phyloP scores from a whole-genome alignment of 2,329 filamentous ascomycete species.

The Penicillium thymicola region DNA sequence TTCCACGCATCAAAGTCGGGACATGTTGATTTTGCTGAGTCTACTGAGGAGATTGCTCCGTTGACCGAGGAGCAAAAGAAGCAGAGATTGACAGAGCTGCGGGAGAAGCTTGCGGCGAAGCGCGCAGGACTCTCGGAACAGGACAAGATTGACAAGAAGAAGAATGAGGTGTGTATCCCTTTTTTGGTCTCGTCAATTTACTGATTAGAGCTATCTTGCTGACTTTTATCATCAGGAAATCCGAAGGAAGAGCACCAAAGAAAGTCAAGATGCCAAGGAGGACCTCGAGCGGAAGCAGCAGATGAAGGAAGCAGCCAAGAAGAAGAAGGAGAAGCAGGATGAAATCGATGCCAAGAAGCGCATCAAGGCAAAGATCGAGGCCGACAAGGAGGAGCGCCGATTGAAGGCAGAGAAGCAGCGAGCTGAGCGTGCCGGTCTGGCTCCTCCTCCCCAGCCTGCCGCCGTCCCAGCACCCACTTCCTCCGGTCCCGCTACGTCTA shows the following conservation, averaged over 20 bases:
- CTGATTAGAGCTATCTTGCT: neutral
- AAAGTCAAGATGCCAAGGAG: constrained; percentile 85
- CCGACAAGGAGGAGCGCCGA: constrained; percentile 85
- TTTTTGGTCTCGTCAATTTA: neutral
- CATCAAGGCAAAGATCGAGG: constrained; percentile 90
- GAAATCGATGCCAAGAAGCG: constrained; percentile 83
- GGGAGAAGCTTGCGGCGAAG: constrained; percentile 69
- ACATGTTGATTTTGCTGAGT: constrained; percentile 89
- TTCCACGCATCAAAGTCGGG: constrained; percentile 91
- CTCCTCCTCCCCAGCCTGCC: constrained; percentile 49
- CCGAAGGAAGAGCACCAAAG: constrained; percentile 82
- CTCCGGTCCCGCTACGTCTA: constrained; percentile 51
- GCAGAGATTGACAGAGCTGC: constrained; percentile 71
- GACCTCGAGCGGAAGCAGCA: constrained; percentile 83
- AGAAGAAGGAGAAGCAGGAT: constrained; percentile 81
- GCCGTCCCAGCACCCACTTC: constrained; percentile 43
- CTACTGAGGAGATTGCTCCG: constrained; percentile 84
- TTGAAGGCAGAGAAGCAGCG: constrained; percentile 82
- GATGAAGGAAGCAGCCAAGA: constrained; percentile 83
- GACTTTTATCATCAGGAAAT: constrained; percentile 50
- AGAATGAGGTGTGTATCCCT: constrained; percentile 66
- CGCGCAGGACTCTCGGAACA: constrained; percentile 62
- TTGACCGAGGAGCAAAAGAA: constrained; percentile 90
- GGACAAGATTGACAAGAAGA: constrained; percentile 78
- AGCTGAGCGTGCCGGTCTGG: constrained; percentile 75